A percentile compares a stretch with the other conserved stretches of the same genome.
Evolutionary conservation across 129 eudicot species (phyloP).

Genomic region (Helichrysum umbraculigerum): DNA sequence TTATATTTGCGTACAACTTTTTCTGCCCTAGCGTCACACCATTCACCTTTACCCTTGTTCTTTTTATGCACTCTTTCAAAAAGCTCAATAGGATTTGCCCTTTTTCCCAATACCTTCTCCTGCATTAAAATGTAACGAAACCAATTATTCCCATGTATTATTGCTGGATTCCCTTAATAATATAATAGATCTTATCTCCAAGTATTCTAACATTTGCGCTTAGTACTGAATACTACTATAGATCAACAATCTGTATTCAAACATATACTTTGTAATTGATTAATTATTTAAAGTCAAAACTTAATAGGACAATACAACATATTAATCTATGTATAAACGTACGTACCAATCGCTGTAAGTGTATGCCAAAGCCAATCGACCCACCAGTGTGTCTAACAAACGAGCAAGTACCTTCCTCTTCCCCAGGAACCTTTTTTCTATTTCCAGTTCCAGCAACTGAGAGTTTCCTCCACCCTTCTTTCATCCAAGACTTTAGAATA

Average conservation of each 20-base stretch:
- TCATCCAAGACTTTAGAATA: slow-evolving; percentile 7
- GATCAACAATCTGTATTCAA: no score
- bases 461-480: not conserved
- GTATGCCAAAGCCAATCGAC: not conserved
- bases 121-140: not conserved
- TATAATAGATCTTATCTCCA: no score
- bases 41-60: not conserved
- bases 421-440: slow-evolving; percentile 1
- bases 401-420: not conserved
- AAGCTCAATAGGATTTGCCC: not conserved
- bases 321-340: not conserved
- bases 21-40: not conserved
- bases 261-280: no score
- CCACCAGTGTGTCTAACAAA: not conserved
- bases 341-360: not conserved
- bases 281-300: no score
- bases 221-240: no score
- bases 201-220: no score
- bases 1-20: not conserved
- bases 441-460: not conserved
- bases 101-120: not conserved
- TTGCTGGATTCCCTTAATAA: no score
- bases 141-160: not conserved
- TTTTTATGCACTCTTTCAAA: not conserved
- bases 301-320: no score